Evolutionary conservation across 2,329 filamentous ascomycete genomes (phyloP), one percentile per base, ranked within the genome.

Genomic region (Pseudofabraea citricarpa): DNA sequence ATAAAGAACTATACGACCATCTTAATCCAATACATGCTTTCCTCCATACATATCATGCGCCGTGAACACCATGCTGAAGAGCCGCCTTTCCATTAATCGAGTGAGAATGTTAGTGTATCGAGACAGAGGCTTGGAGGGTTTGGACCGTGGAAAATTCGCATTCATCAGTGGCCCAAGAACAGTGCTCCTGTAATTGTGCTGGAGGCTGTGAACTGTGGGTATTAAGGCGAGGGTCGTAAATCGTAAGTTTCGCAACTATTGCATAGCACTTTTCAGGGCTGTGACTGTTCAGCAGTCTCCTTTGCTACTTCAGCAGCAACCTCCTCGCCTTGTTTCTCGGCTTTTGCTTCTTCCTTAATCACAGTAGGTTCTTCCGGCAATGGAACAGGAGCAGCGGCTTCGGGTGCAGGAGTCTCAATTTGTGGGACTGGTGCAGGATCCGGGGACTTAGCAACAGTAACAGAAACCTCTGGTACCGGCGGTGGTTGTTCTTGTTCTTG

Each of bases 271-370:
- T n/a, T n/a, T 36, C 22, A 21, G 3, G 24, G 35, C 19, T 22
- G 36, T 38, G 15, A 3, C 41, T 33, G 40, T 33, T 50, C 37
- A 20, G 27, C 38, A 15, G 36, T 40, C 40, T 49, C 48, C 21
- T 36, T 46, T 21, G 35, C 36, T 18, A 33, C 33, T 31, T 54
- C 45, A 24, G 35, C 48, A 31, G 22, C 59, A n/a, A 60, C 50
- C 31, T 65, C 56, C 20, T 53, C 49, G 44, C 51, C 49, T 44
- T 52, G 46, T 32, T 45, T 46, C 44, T 62, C 57, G 24, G 51
- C 43, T 3, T 50, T 47, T 6, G 52, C 58, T 53, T 64, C 60
- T 49, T 63, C 56, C 39, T 63, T 61, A 12, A 58, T 55, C 24
- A 42, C 39, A 16, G 49, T 44, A 35, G 64, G 60, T 12, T 57